phyloP scores from a whole-genome alignment of 2,329 filamentous ascomycete species.

The Septoria petroselini region DNA sequence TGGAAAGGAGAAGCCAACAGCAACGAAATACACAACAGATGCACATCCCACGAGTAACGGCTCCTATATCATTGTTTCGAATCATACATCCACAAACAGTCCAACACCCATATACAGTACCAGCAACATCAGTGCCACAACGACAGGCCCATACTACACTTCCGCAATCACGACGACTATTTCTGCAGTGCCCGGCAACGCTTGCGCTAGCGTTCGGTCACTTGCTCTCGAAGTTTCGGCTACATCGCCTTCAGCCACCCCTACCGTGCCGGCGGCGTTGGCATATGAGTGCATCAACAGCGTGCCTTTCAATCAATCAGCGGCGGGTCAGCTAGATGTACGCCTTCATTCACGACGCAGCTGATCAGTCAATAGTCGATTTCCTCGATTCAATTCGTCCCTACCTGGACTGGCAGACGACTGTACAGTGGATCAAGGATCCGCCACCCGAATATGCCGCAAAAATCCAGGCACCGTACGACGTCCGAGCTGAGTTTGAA shows the following conservation, averaged over 20 bases:
- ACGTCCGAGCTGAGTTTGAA: constrained; percentile 42
- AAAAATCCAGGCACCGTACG: constrained; percentile 45
- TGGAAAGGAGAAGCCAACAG: not conserved
- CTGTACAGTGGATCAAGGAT: constrained; percentile 44
- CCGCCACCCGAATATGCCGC: constrained; percentile 47
- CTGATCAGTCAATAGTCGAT: constrained; percentile 34
- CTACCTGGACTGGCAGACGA: constrained; percentile 49
- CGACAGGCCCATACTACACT: not conserved
- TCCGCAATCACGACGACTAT: not conserved
- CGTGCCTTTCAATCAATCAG: constrained; percentile 46
- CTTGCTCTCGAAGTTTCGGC: constrained; percentile 14
- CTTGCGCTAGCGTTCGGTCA: constrained; percentile 34
- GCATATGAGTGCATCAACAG: constrained; percentile 49
- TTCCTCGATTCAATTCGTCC: constrained; percentile 46
- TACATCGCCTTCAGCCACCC: constrained; percentile 28
- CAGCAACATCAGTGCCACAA: not conserved
- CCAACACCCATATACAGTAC: constrained; percentile 3
- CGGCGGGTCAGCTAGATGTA: constrained; percentile 22
- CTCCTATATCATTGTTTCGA: not conserved
- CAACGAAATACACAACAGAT: not conserved
- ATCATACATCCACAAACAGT: not conserved
- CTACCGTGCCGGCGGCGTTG: constrained; percentile 44
- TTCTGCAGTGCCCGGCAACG: constrained; percentile 14
- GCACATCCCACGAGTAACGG: not conserved
- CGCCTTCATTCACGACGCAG: constrained; percentile 4